Percentiles rank a stretch among this genome's conserved stretches.
Conservation (phyloP, 768 basidiomycete genomes). For the Albatrellus ellisii region DNA sequence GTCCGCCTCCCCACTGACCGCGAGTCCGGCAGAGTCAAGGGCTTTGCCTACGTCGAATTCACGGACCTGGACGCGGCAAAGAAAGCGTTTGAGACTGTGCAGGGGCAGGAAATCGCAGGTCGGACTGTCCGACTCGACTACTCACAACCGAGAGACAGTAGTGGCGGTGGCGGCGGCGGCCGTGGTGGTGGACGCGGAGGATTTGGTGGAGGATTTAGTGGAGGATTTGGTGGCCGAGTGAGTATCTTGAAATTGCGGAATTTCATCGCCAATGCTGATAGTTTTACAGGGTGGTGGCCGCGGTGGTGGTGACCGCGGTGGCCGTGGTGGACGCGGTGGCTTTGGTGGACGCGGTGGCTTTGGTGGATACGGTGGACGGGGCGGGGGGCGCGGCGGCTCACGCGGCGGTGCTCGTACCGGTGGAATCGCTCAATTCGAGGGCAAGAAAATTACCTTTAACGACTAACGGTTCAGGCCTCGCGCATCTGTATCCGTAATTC, state of each 20-base stretch:
- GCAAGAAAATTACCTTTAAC: conserved; percentile 54
- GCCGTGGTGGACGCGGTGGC: conserved; percentile 27
- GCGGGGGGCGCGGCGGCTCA: conserved; percentile 26
- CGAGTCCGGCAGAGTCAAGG: conserved; percentile 83
- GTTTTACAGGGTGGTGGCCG: conserved; percentile 39
- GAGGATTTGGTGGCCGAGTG: conserved; percentile 32
- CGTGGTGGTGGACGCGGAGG: conserved; percentile 25
- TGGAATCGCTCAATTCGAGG: conserved; percentile 49
- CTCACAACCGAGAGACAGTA: conserved; percentile 65
- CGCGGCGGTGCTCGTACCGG: conserved; percentile 41
- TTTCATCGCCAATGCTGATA: too few species aligned
- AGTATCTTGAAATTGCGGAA: too few species aligned
- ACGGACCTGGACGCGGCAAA: conserved; percentile 66
- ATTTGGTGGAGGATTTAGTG: conserved; percentile 12
- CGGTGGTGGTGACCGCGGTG: conserved; percentile 29
- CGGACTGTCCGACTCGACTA: conserved; percentile 59
- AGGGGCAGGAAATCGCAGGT: conserved; percentile 70
- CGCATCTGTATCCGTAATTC: background rate
- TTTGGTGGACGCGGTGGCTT: conserved; percentile 31
- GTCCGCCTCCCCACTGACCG: conserved; percentile 89
- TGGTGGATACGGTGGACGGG: conserved; percentile 25
- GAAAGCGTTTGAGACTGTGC: conserved; percentile 59
- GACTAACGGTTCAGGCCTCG: background rate
- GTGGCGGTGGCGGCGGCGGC: conserved; percentile 38
- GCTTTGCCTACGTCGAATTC: conserved; percentile 96